Conservation (phyloP, 1,139 yeast genomes). For the Geotrichum australiense region DNA sequence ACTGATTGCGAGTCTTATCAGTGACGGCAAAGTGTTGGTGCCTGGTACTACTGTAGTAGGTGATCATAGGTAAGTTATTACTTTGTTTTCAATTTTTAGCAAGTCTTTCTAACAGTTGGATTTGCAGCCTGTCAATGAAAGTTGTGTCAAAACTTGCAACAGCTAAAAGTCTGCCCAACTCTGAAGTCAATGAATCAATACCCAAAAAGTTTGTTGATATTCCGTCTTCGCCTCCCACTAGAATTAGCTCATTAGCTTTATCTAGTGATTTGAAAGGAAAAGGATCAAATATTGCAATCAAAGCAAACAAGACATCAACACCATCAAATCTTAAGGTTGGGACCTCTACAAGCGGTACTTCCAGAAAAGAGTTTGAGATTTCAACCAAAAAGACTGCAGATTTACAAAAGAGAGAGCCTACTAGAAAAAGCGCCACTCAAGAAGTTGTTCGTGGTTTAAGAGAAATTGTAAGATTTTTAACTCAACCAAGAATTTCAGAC, state of each 20-base stretch:
- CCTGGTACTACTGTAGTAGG: slow-evolving; percentile 13
- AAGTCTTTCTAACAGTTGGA: not conserved
- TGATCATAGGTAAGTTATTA: slow-evolving; percentile 6
- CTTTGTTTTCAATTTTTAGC: not conserved
- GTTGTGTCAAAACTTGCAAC: slow-evolving; percentile 1
- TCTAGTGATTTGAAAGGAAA: too few relatives aligned
- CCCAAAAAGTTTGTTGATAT: too few relatives aligned
- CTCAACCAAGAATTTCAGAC: too few relatives aligned
- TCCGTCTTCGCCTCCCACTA: too few relatives aligned
- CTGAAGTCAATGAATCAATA: too few relatives aligned
- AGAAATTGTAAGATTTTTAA: slow-evolving; percentile 7
- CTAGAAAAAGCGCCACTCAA: slow-evolving; percentile 1
- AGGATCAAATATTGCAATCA: not conserved
- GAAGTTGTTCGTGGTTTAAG: slow-evolving; percentile 6
- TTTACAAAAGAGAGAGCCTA: not conserved
- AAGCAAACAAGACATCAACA: not conserved
- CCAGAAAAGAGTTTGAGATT: not conserved
- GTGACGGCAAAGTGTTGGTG: slow-evolving; percentile 1
- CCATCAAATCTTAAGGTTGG: too few relatives aligned
- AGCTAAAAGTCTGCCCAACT: too few relatives aligned
- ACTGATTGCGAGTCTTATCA: slow-evolving; percentile 4
- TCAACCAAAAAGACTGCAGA: not conserved
- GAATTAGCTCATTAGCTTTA: too few relatives aligned
- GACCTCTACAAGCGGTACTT: not conserved
- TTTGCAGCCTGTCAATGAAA: slow-evolving; percentile 10